Conservation (phyloP, 352 stramenopile genomes). For the Globisporangium apiculatum region DNA sequence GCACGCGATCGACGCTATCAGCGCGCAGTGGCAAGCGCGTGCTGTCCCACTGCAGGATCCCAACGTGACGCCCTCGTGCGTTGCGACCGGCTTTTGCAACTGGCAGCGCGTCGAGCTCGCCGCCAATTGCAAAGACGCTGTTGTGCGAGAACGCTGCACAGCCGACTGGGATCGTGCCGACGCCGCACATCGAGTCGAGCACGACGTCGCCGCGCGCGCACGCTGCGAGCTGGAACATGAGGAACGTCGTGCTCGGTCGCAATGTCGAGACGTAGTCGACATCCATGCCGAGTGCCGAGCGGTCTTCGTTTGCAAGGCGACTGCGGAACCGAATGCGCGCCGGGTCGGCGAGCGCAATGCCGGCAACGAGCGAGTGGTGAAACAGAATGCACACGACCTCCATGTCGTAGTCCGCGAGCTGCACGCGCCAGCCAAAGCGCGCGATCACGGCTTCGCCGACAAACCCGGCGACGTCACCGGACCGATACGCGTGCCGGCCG, state of each 20-base stretch:
- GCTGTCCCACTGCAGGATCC: constrained; percentile 63
- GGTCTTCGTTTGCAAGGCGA: constrained; percentile 62
- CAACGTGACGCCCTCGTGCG: constrained; percentile 24
- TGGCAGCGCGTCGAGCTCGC: constrained; percentile 50
- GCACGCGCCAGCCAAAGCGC: constrained; percentile 55
- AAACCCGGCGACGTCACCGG: constrained; percentile 48
- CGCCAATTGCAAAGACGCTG: constrained; percentile 52
- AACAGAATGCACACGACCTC: constrained; percentile 76
- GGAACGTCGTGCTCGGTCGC: constrained; percentile 63
- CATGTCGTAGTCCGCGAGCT: constrained; percentile 56
- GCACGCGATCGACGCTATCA: constrained; percentile 46
- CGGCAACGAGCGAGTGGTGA: constrained; percentile 57
- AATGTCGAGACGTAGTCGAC: constrained; percentile 72
- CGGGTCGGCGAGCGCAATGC: constrained; percentile 54
- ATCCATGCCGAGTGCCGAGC: constrained; percentile 31
- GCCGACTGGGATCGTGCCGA: constrained; percentile 72
- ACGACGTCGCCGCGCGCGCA: constrained; percentile 53
- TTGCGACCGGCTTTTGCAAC: constrained; percentile 53
- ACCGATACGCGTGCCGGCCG: constrained; percentile 68
- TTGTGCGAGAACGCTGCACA: constrained; percentile 38
- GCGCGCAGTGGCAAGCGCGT: constrained; percentile 44
- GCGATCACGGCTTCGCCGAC: constrained; percentile 49
- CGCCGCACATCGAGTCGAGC: constrained; percentile 79
- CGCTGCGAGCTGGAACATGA: constrained; percentile 64
- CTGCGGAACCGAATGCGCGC: constrained; percentile 58